Evolutionary conservation across 2,329 filamentous ascomycete genomes (phyloP), one percentile per base, ranked within the genome.

Genomic region (Ceratocystis huliohia): DNA sequence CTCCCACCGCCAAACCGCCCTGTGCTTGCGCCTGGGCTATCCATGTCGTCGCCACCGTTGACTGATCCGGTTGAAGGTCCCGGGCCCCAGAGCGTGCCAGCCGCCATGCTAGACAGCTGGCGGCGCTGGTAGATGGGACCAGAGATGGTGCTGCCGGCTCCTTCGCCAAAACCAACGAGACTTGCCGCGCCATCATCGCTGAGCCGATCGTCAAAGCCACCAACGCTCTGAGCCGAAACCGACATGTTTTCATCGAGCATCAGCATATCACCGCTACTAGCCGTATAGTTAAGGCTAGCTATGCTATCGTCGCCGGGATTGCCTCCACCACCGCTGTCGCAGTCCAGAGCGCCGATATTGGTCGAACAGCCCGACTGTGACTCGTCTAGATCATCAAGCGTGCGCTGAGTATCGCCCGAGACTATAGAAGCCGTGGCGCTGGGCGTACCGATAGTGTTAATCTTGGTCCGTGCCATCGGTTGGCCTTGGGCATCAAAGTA

Each of bases 151-250:
- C 88, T 91, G 70, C 88, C 89, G 8, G 93, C 92, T 44, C 92
- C 93, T 74, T 96, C 92, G 63, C 93, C 93, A 71, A 96, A 96
- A 0, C 88, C 93, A 8, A 96, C 93, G 5, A 96, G 80, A 69
- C 88, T 93, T 1, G 87, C 89, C 64, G 86, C 87, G 6, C 87
- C 88, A 72, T 96, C 91, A 71, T 96, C 91, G 71, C 89, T 93
- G 81, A 94, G 88, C 68, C 88, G 89, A 70, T 90, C 88, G 68
- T 84, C 81, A 67, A 78, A 82, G 3, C 78, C 81, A 2, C 78
- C 81, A 22, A 78, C 78, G 1, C 79, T 76, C 46, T 80, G 83
- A 17, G 77, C 78, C 44, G 74, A 77, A 2, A 76, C 74, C 66
- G 79, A 69, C 75, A 88, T 84, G 73, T 90, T 88, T 44, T 68